Base-by-base conservation (phyloP, 2,329 filamentous ascomycete species). In the Fusarium protoensiforme region DNA sequence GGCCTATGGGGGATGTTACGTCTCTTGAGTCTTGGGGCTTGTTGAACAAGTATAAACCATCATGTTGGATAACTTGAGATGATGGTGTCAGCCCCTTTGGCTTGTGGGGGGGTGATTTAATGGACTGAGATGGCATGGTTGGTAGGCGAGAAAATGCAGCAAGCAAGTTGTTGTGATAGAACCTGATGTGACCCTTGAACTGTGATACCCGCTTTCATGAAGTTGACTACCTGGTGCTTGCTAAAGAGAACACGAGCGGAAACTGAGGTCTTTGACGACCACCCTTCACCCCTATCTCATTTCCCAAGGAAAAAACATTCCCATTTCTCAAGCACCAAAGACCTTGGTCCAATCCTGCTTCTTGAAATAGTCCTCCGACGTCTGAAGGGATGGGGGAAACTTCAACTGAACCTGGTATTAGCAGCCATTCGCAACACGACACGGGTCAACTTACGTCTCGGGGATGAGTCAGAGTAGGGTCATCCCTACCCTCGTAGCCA, bases 401-500 rank as follows among this genome's bases (percentile, higher is more conserved):
- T 39, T 58, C 4, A 74, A 54, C 71, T 74, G 31, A 22, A 27
- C 0, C n/a, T 6, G 9, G 9, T 13, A 24, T 69, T 2, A 74
- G 61, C 36, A 54, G 2, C 6, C 5, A 10, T 1, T 16, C 29
- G 22, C 3, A 6, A 27, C 5, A 3, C 3, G 5, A 1, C 11
- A 11, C 3, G 7, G 6, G 11, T 7, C 18, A 46, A 64, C 71
- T 64, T 33, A 72, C 71, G 27, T 64, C 8, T 10, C 46, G 39
- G 29, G 71, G 71, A 33, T 74, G 71, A 24, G 63, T 60, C 2
- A 72, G 7, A 1, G 61, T 74, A 16, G 61, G 54, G 8, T 74
- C 71, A 38, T 74, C 68, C 39, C 71, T 56, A 7, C 67, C 71
- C 22, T 73, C 71, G 18, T 66, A 74, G 1, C 71, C 65, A 46